These are phyloP conservation scores for carrot (Daucus carota) DNA, from an alignment of 129 eudicot species.

Conservation along the genomic window DNA sequence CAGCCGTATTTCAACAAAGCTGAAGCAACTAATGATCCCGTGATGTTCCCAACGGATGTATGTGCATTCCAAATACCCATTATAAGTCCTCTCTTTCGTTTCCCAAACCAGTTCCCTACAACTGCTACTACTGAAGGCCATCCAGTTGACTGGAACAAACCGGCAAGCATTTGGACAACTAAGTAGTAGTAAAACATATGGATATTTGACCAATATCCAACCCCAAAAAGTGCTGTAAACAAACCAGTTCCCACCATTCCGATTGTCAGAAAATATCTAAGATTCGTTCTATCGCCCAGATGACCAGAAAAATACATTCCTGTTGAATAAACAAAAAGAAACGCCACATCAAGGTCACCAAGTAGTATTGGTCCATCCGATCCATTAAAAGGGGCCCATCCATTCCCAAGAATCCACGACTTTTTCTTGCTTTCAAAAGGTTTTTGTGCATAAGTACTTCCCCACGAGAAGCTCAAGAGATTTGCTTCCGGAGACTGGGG, in stretches of 20 bases:
- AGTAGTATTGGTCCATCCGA: constrained; percentile 63
- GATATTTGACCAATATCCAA: constrained; percentile 74
- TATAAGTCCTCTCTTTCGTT: constrained; percentile 69
- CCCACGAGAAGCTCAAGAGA: constrained; percentile 29
- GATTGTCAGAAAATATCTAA: constrained; percentile 60
- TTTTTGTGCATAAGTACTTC: background rate
- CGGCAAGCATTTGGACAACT: constrained; percentile 81
- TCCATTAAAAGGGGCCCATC: constrained; percentile 89
- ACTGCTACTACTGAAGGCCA: constrained; percentile 98
- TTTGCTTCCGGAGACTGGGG: constrained; percentile 46
- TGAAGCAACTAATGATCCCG: constrained; percentile 81
- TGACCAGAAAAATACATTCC: constrained; percentile 92
- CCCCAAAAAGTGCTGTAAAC: constrained; percentile 66
- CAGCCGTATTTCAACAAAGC: constrained; percentile 70
- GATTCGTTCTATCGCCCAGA: constrained; percentile 72
- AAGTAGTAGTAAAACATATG: constrained; percentile 65
- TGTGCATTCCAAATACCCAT: constrained; percentile 97
- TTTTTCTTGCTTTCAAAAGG: constrained; percentile 16
- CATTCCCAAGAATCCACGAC: constrained; percentile 36
- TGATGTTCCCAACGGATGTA: constrained; percentile 72
- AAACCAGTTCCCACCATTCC: constrained; percentile 96
- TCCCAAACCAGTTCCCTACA: constrained; percentile 88
- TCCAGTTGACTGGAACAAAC: constrained; percentile 89
- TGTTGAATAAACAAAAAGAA: constrained; percentile 61
- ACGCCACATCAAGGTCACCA: constrained; percentile 91